Base-by-base conservation (phyloP, 345 rosid species). In the Theobroma cacao region DNA sequence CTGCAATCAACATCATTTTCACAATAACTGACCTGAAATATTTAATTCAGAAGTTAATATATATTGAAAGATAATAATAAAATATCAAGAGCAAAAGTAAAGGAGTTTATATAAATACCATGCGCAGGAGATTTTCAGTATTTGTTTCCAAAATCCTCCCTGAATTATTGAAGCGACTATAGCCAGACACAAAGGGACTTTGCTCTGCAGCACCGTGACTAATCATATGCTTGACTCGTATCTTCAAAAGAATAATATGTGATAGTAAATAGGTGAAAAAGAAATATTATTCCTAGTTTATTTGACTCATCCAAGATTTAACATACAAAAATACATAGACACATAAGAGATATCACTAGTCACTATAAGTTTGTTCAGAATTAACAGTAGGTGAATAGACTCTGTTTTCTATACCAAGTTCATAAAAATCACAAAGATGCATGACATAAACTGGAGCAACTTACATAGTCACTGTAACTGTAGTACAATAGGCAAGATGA, bases 1-100 rank as follows among this genome's bases (percentile, higher is more conserved):
- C 98, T 88, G 76, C 99, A 96, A 73, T 96, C 99, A 72, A 96
- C 97, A 81, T 96, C 92, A 80, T 94, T 96, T 88, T 96, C 98
- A 48, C 95, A 89, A 75, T 92, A 96, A 83, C 98, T 88, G 69
- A 96, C 94, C 99, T 96, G 96, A 82, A 87, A 81, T 65, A 75
- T 56, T 55, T 60, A 82, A 59, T 77, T 65, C 52, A 72, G 65
- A 79, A 61, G 75, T 76, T 72, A 75, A 14, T 50, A 6, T 34
- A 34, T n/a, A 20, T 11, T 1, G 31, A 20, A 8, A 59, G 43
- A 20, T 30, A 9, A 75, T 17, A 17, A 26, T 4, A 77, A 31
- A 59, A 28, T 47, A 28, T 30, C 62, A 78, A 48, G 11, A 20
- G 72, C 24, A 63, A 74, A 69, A 75, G 50, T 24, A 55, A 36